These are phyloP conservation scores for Solanum chiquidenum DNA, from an alignment of 257 asterid species.

Conservation along the genomic window DNA sequence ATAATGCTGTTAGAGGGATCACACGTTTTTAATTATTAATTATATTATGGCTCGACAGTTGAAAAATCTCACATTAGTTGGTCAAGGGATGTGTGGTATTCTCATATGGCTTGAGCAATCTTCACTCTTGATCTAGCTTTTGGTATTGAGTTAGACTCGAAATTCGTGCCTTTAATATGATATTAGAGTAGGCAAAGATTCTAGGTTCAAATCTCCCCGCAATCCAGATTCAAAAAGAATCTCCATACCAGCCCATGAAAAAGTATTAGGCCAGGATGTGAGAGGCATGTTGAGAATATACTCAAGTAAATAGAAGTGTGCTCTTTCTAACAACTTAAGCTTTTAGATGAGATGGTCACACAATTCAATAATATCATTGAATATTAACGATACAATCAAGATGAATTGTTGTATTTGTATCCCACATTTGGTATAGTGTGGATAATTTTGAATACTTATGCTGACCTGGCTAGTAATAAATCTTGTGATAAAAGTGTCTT, in stretches of 20 bases:
- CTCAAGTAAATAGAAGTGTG: not conserved
- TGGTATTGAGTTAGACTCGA: not conserved
- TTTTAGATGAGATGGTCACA: not conserved
- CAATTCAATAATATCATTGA: not conserved
- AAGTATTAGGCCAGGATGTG: not conserved
- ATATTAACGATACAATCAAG: not conserved
- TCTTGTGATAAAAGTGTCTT: not conserved
- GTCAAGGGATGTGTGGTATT: not conserved
- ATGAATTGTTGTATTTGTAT: not conserved
- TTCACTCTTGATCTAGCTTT: not conserved
- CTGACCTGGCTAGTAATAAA: not conserved
- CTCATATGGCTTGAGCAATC: not conserved
- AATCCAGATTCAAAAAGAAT: not conserved
- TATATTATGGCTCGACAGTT: not conserved
- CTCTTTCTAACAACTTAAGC: not conserved
- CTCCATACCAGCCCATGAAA: not conserved
- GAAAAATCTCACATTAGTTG: not conserved
- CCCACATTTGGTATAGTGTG: not conserved
- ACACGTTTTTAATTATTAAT: not conserved
- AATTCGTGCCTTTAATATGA: not conserved
- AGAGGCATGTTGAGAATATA: not conserved
- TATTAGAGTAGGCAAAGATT: not conserved
- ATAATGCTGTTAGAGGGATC: not conserved
- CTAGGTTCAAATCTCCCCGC: not conserved
- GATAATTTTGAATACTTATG: not conserved